These are phyloP conservation scores for Schwanniomyces occidentalis DNA, from an alignment of 805 yeast species.

Conservation along the genomic window DNA sequence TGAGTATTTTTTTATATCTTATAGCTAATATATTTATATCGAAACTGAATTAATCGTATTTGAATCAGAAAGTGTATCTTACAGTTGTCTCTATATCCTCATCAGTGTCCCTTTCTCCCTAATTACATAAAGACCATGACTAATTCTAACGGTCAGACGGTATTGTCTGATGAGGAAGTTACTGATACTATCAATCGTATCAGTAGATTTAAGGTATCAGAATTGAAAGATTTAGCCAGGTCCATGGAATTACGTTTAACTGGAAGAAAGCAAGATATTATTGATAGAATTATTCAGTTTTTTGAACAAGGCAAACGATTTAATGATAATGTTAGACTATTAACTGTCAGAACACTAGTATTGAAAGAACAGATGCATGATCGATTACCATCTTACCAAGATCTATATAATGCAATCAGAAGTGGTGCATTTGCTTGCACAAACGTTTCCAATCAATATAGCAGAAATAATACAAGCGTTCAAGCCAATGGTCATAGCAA, in stretches of 20 bases:
- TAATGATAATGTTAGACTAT: constrained; percentile 44
- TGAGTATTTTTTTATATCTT: too few species aligned
- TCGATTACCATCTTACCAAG: constrained; percentile 37
- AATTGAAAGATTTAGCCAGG: constrained; percentile 54
- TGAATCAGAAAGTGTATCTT: too few species aligned
- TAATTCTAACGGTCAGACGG: constrained; percentile 5
- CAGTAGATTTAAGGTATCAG: constrained; percentile 43
- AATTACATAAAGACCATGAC: too few species aligned
- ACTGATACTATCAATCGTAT: constrained; percentile 14
- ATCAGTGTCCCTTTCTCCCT: too few species aligned
- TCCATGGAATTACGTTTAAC: constrained; percentile 47
- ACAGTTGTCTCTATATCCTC: too few species aligned
- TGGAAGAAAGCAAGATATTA: constrained; percentile 65
- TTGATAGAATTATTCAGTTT: constrained; percentile 51
- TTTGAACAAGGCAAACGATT: constrained; percentile 41
- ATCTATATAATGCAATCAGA: constrained; percentile 26
- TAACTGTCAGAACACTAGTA: constrained; percentile 47
- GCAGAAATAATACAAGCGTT: constrained; percentile 5
- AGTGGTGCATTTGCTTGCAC: constrained; percentile 22
- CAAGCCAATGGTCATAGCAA: background rate
- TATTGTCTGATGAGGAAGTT: constrained; percentile 15
- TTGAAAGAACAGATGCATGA: constrained; percentile 33
- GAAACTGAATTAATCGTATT: too few species aligned
- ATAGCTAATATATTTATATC: too few species aligned
- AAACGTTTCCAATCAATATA: constrained; percentile 5